Conservation (phyloP, 495 filamentous ascomycete species). For the Cudoniella acicularis region DNA sequence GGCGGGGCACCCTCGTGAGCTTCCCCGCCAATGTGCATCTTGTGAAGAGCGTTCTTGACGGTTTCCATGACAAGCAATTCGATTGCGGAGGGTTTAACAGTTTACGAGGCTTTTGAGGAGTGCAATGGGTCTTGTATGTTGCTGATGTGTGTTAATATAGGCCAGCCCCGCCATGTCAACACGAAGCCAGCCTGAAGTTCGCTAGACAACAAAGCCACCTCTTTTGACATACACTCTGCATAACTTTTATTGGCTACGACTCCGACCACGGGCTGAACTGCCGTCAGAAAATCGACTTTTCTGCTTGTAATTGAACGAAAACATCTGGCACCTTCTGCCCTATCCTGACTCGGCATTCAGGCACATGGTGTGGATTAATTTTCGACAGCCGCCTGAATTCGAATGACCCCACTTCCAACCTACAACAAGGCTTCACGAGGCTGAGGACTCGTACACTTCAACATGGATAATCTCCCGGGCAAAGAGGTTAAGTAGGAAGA, state of each 20-base stretch:
- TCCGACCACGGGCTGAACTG: neutral
- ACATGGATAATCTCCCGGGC: neutral
- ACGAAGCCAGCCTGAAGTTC: slow-evolving; percentile 2
- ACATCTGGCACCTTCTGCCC: neutral
- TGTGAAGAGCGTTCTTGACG: slow-evolving; percentile 48
- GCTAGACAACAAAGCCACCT: slow-evolving; percentile 17
- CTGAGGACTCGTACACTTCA: neutral
- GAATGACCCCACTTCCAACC: neutral
- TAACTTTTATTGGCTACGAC: neutral
- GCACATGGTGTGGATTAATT: neutral
- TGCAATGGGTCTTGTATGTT: slow-evolving; percentile 9
- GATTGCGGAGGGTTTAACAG: neutral
- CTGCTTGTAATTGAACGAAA: neutral
- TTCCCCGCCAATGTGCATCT: slow-evolving; percentile 47
- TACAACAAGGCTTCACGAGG: neutral
- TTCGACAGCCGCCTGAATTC: neutral
- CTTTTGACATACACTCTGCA: neutral
- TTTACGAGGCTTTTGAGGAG: neutral
- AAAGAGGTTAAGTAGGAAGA: slow-evolving; percentile 5
- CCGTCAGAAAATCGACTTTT: neutral
- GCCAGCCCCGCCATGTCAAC: slow-evolving; percentile 16
- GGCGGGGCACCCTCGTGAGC: slow-evolving; percentile 34
- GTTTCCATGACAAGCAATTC: slow-evolving; percentile 25
- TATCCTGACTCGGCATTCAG: neutral
- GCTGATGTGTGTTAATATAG: neutral